Conservation (phyloP, 768 basidiomycete species). For the Mrakia blollopis region DNA sequence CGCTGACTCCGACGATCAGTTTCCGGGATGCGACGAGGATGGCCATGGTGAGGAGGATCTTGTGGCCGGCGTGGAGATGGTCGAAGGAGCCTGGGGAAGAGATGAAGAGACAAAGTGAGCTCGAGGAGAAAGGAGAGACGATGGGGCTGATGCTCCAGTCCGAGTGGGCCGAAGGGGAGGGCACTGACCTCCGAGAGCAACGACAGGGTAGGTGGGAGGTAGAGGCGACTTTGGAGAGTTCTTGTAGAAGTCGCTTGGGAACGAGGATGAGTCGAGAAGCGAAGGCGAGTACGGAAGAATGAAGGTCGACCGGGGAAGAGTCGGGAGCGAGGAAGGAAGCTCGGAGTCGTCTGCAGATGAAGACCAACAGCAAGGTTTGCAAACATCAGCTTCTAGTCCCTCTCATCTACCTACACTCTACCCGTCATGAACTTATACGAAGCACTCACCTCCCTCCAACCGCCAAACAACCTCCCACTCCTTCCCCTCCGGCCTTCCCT, state of each 20-base stretch:
- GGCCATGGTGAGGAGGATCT: slow-evolving; percentile 89
- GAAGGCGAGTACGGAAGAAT: slow-evolving; percentile 6
- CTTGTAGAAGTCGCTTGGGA: slow-evolving; percentile 19
- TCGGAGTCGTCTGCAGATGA: neutral
- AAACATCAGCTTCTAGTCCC: neutral
- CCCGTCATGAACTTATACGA: too few relatives aligned
- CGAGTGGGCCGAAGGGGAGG: neutral
- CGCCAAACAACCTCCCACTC: slow-evolving; percentile 39
- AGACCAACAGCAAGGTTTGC: neutral
- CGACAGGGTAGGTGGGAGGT: slow-evolving; percentile 53
- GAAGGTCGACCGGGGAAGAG: neutral
- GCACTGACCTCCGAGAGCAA: slow-evolving; percentile 64
- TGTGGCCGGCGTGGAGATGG: slow-evolving; percentile 94
- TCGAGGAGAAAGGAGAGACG: neutral
- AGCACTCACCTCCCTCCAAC: slow-evolving; percentile 44
- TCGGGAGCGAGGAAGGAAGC: neutral
- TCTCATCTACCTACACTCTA: neutral
- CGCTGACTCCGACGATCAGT: slow-evolving; percentile 84
- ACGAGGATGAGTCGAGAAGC: neutral
- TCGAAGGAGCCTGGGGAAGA: slow-evolving; percentile 73
- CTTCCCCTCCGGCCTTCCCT: slow-evolving; percentile 41
- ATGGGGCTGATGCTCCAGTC: neutral
- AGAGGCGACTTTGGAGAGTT: neutral
- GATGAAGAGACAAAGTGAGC: neutral
- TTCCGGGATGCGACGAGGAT: slow-evolving; percentile 73